Evolutionary conservation across 169 alveolate genomes (phyloP).

Genomic region (Eimeria maxima): DNA sequence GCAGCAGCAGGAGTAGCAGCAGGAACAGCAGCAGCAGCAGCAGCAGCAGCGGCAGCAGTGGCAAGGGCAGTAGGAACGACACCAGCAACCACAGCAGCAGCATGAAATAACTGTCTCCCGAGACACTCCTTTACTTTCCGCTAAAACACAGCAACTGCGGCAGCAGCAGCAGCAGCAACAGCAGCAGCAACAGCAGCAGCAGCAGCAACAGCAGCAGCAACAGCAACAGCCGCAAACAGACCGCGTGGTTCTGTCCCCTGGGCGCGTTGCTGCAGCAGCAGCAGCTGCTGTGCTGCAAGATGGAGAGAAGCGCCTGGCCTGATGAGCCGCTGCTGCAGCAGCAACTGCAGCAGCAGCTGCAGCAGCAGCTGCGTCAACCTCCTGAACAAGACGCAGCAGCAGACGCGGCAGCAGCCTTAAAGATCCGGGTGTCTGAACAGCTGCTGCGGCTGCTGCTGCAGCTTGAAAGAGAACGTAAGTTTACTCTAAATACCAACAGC

Average conservation of each 20-base stretch:
- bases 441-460: constrained; percentile 58
- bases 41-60: constrained; percentile 33
- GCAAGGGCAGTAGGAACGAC: not conserved
- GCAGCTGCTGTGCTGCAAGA: constrained; percentile 22
- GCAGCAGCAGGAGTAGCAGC: not conserved
- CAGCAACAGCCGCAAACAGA: constrained; percentile 15
- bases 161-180: constrained; percentile 22
- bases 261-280: not conserved
- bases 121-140: not conserved
- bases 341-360: constrained; percentile 51
- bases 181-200: constrained; percentile 25
- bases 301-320: constrained; percentile 38
- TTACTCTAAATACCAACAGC: not conserved
- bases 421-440: not conserved
- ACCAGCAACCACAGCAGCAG: not conserved
- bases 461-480: constrained; percentile 5
- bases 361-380: not conserved
- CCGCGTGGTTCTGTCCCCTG: not conserved
- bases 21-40: constrained; percentile 30
- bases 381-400: constrained; percentile 6
- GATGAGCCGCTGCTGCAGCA: constrained; percentile 24
- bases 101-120: constrained; percentile 33
- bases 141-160: not conserved
- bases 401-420: constrained; percentile 14
- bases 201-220: constrained; percentile 16